Evolutionary conservation across 768 basidiomycete species (phyloP).

Genomic region (Pleurotus ostreatus): DNA sequence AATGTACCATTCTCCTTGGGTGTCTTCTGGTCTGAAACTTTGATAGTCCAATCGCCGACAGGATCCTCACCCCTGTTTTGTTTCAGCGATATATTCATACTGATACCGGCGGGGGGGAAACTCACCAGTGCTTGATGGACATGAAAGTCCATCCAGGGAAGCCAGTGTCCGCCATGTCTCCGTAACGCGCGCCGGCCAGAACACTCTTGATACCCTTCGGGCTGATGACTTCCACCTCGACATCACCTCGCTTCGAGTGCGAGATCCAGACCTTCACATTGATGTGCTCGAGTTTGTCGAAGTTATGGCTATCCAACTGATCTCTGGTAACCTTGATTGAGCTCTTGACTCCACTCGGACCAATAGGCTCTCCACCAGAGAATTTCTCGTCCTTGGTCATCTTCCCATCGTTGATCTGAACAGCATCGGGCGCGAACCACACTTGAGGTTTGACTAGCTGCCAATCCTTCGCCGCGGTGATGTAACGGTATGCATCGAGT

Average conservation of each 20-base stretch:
- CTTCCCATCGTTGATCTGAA: conserved; percentile 60
- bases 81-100: background rate
- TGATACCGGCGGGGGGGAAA: background rate
- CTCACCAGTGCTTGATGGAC: conserved; percentile 95
- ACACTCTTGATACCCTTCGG: conserved; percentile 85
- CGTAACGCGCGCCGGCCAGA: conserved; percentile 65
- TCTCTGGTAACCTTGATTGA: conserved; percentile 62
- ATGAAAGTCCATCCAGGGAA: conserved; percentile 98
- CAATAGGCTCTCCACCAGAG: conserved; percentile 65
- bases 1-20: conserved; percentile 58
- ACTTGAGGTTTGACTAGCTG: conserved; percentile 89
- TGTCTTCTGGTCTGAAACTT: conserved; percentile 77
- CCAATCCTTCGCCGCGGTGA: conserved; percentile 81
- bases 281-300: conserved; percentile 88
- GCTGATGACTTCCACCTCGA: conserved; percentile 85
- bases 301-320: conserved; percentile 67
- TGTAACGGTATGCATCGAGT: conserved; percentile 78
- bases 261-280: conserved; percentile 91
- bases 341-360: conserved; percentile 58
- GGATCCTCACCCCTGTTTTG: conserved; percentile 84
- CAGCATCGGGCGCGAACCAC: conserved; percentile 75
- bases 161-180: conserved; percentile 64
- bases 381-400: conserved; percentile 51
- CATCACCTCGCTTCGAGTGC: conserved; percentile 84
- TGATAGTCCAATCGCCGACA: conserved; percentile 86